phyloP scores from a whole-genome alignment of 108 stramenopile genomes.

The Cyclostephanos tholiformis region DNA sequence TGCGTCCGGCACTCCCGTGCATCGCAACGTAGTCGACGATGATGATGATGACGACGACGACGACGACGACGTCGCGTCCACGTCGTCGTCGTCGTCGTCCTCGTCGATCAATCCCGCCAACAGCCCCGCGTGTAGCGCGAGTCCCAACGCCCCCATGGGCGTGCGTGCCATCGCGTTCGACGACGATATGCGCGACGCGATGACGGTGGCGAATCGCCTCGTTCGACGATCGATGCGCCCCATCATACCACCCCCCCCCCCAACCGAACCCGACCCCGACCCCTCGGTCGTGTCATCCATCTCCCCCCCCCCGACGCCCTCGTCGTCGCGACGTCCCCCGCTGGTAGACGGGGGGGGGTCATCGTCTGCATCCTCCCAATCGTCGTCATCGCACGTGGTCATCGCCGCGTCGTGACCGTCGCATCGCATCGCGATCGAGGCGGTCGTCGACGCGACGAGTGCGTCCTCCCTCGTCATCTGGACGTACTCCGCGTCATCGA shows the following conservation, averaged over 20 bases:
- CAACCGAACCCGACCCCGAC: neutral
- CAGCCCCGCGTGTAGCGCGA: constrained; percentile 69
- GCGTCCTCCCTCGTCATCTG: constrained; percentile 46
- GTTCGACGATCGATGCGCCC: neutral
- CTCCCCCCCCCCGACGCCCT: constrained; percentile 9
- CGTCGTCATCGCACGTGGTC: constrained; percentile 20
- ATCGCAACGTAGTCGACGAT: constrained; percentile 38
- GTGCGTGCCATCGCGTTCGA: constrained; percentile 46
- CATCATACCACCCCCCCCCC: neutral
- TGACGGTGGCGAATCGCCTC: constrained; percentile 25
- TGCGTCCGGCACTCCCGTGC: too few relatives aligned
- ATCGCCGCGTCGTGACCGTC: neutral
- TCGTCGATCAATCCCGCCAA: constrained; percentile 25
- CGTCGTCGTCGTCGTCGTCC: neutral
- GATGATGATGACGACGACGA: constrained; percentile 3
- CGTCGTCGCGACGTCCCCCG: constrained; percentile 4
- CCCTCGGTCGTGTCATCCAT: neutral
- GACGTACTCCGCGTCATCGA: constrained; percentile 33
- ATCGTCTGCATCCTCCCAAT: constrained; percentile 43
- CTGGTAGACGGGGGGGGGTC: neutral
- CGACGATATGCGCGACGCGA: constrained; percentile 57
- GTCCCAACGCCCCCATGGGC: constrained; percentile 66
- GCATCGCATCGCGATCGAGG: neutral
- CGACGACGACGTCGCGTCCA: constrained; percentile 7
- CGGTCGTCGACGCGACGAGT: neutral